A percentile compares a stretch with the other conserved stretches of the same genome.
Evolutionary conservation across 306 rosid genomes (phyloP).

Genomic region (Astragalus glycyphyllos): DNA sequence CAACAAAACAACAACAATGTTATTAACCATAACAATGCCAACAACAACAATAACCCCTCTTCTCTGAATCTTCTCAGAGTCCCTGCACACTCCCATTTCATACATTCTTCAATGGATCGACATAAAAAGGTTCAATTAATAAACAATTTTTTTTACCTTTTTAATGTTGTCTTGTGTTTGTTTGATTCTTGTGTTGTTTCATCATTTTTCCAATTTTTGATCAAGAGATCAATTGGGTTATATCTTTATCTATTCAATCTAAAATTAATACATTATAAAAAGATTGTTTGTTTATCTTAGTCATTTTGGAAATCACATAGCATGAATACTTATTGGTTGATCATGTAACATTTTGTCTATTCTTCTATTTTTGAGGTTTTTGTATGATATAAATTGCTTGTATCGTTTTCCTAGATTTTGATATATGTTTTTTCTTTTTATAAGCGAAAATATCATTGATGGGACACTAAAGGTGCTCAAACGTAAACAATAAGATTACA

Average conservation of each 20-base stretch:
- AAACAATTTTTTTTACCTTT: too few species aligned
- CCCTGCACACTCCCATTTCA: conserved; percentile 25
- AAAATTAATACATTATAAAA: too few species aligned
- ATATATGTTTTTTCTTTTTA: too few species aligned
- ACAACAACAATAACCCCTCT: conserved; percentile 23
- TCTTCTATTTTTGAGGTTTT: too few species aligned
- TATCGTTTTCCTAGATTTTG: not conserved
- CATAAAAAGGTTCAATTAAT: conserved; percentile 37
- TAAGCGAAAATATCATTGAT: too few species aligned
- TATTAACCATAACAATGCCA: not conserved
- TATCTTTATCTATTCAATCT: not conserved
- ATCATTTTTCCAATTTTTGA: conserved; percentile 4
- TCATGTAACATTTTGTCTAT: too few species aligned
- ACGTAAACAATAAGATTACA: too few species aligned
- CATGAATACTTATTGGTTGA: too few species aligned
- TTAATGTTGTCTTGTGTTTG: conserved; percentile 1
- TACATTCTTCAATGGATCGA: conserved; percentile 48
- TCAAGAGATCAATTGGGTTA: not conserved
- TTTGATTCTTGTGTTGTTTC: conserved; percentile 27
- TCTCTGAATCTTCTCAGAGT: conserved; percentile 40
- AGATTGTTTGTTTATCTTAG: too few species aligned
- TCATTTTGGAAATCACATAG: too few species aligned
- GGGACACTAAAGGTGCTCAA: too few species aligned
- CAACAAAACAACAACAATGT: not conserved
- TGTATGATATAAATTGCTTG: too few species aligned